Base-by-base conservation (phyloP, 495 filamentous ascomycete species). In the Xylaria longipes region DNA sequence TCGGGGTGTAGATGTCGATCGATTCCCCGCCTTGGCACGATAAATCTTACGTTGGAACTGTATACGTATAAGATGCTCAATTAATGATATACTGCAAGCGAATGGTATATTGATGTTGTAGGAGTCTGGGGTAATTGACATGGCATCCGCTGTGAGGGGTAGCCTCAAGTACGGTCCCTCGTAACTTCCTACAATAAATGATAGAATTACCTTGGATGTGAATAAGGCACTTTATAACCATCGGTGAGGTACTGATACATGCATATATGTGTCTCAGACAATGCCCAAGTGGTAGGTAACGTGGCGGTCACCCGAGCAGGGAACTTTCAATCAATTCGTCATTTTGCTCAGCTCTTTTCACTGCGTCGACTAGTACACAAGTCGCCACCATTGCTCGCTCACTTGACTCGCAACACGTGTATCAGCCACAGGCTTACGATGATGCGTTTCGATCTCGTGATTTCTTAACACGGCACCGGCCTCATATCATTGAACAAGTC, bases 11-110 rank as follows among this genome's bases (percentile, higher is more conserved):
- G 27, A 17, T 27, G 27, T 56, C 27, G 14, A 56, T 56, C 27
- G 14, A 17, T 29, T 56, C 52, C 52, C 52, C 52, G 52, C 8
- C 52, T 56, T 56, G 52, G 52, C 52, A 56, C 52, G 27, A 31
- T 29, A 17, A 14, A 1, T 56, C 27, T 56, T 15, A 17, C 12
- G 14, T 31, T 29, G 14, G 50, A 15, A 27, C 4, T 11, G 20
- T 15, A 5, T 31, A 17, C 22, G 20, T 15, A 5, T 31, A 17
- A 17, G 27, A 56, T 7, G 27, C 3, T 12, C 9, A 56, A 31
- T 56, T 14, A 31, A 15, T 17, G 22, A 56, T 31, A 31, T 56
- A 9, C 17, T 15, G 27, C 4, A 3, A 56, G 52, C 2, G 52
- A 56, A 31, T 7, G 14, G 27, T 31, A 31, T 6, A 6, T 31